A percentile compares a stretch with the other conserved stretches of the same genome.
phyloP scores from a whole-genome alignment of 2,329 filamentous ascomycete genomes.

The Claviceps arundinis region DNA sequence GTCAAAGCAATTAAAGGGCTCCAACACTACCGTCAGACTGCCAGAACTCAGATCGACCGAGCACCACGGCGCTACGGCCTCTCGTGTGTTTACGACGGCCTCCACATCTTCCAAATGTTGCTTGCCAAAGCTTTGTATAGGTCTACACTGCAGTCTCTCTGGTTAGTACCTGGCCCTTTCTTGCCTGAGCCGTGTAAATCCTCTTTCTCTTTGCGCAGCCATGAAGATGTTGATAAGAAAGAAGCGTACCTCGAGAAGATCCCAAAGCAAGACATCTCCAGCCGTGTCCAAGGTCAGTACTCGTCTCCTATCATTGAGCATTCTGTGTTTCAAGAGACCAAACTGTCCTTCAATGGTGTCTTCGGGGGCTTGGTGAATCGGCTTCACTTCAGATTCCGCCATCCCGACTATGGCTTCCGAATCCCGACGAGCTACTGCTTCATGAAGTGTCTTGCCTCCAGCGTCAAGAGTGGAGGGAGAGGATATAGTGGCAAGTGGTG shows the following conservation, averaged over 20 bases:
- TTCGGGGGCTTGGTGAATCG: slow-evolving; percentile 54
- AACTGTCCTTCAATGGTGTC: slow-evolving; percentile 91
- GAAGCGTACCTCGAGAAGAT: slow-evolving; percentile 61
- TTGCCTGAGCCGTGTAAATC: not conserved
- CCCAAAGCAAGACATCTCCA: slow-evolving; percentile 90
- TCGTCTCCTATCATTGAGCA: slow-evolving; percentile 80
- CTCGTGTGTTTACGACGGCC: slow-evolving; percentile 70
- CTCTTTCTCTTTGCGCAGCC: not conserved
- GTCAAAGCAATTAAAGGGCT: slow-evolving; percentile 94
- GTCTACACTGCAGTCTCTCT: slow-evolving; percentile 52
- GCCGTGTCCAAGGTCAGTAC: slow-evolving; percentile 89
- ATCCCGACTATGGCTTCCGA: slow-evolving; percentile 19
- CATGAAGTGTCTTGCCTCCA: slow-evolving; percentile 40
- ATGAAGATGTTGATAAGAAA: not conserved
- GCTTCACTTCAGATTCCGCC: slow-evolving; percentile 30
- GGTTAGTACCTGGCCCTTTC: not conserved
- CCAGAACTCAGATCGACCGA: slow-evolving; percentile 89
- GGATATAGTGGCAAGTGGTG: slow-evolving; percentile 37
- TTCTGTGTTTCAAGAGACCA: slow-evolving; percentile 81
- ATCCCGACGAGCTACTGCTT: slow-evolving; percentile 24
- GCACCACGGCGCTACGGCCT: slow-evolving; percentile 92
- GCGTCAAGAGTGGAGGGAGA: slow-evolving; percentile 37
- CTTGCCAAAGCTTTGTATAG: slow-evolving; percentile 86
- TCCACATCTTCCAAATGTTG: slow-evolving; percentile 87
- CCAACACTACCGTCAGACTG: slow-evolving; percentile 76